Evolutionary conservation across 768 basidiomycete genomes (phyloP).

Genomic region (Hygrocybe coccinea): DNA sequence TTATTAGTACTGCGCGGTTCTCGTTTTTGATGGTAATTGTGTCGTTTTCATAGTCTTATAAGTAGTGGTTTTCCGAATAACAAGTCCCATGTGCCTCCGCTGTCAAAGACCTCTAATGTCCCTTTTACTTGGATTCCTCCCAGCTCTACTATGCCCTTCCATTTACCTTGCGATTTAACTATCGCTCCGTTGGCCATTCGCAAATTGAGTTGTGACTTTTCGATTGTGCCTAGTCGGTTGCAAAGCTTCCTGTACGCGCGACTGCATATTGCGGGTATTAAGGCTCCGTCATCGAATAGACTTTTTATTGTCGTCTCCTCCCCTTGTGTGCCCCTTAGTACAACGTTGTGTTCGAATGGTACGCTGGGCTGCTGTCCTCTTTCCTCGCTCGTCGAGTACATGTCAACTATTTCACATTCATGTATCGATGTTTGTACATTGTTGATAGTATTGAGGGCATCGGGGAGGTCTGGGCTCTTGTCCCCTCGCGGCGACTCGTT

Average conservation of each 20-base stretch:
- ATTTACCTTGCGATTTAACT: too few relatives aligned
- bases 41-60: too few relatives aligned
- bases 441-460: too few relatives aligned
- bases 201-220: constrained; percentile 16
- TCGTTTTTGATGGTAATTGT: constrained; percentile 16
- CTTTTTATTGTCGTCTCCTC: neutral
- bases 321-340: neutral
- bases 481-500: too few relatives aligned
- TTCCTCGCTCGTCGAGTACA: neutral
- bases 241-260: constrained; percentile 11
- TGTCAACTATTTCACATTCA: too few relatives aligned
- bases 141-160: too few relatives aligned
- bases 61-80: too few relatives aligned
- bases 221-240: constrained; percentile 6
- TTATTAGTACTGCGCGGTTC: constrained; percentile 17
- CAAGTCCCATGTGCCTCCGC: too few relatives aligned
- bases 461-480: too few relatives aligned
- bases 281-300: constrained; percentile 22
- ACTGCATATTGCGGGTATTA: constrained; percentile 18
- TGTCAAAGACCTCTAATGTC: too few relatives aligned
- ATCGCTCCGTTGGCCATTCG: constrained; percentile 31
- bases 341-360: neutral
- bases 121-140: too few relatives aligned
- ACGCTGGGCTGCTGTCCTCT: neutral
- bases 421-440: too few relatives aligned